Percentiles rank a stretch among this genome's conserved stretches.
phyloP scores from a whole-genome alignment of 1,139 yeast genomes.

The Wickerhamiella infanticola region DNA sequence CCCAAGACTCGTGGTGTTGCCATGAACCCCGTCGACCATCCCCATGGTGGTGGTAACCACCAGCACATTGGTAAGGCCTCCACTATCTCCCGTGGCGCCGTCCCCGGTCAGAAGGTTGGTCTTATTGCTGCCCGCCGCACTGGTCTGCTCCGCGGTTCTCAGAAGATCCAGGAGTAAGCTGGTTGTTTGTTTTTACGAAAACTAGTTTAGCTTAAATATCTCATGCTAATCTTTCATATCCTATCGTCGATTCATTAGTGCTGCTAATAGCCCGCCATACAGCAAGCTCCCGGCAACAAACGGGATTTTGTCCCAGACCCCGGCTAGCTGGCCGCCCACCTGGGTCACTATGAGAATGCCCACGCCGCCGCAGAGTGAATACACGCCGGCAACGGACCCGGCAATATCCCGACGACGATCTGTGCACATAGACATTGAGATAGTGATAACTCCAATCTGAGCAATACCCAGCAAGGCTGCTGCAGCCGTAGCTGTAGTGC shows the following conservation, averaged over 20 bases:
- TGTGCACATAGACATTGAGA: slow-evolving; percentile 33
- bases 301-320: slow-evolving; percentile 43
- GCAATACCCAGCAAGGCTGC: slow-evolving; percentile 32
- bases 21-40: slow-evolving; percentile 99
- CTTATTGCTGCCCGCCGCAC: slow-evolving; percentile 99
- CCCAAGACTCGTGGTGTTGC: slow-evolving; percentile 99
- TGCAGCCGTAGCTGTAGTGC: slow-evolving; percentile 22
- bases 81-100: slow-evolving; percentile 99
- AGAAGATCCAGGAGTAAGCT: slow-evolving; percentile 73
- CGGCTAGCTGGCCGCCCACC: slow-evolving; percentile 48
- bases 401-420: slow-evolving; percentile 30
- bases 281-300: slow-evolving; percentile 39
- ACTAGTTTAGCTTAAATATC: slow-evolving; percentile 2
- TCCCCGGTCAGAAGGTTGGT: slow-evolving; percentile 99
- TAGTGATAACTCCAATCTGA: slow-evolving; percentile 45
- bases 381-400: slow-evolving; percentile 57
- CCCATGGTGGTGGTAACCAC: slow-evolving; percentile 99
- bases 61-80: slow-evolving; percentile 99
- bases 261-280: slow-evolving; percentile 21
- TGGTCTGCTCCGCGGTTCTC: slow-evolving; percentile 99
- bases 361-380: slow-evolving; percentile 51
- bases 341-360: slow-evolving; percentile 48
- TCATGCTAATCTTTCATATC: not conserved
- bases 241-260: not conserved
- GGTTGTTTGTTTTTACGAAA: slow-evolving; percentile 1